A percentile compares a stretch with the other conserved stretches of the same genome.
These are phyloP conservation scores for Yamadazyma spencermartinsiae DNA, from an alignment of 1,139 yeast species.

Conservation along the genomic window DNA sequence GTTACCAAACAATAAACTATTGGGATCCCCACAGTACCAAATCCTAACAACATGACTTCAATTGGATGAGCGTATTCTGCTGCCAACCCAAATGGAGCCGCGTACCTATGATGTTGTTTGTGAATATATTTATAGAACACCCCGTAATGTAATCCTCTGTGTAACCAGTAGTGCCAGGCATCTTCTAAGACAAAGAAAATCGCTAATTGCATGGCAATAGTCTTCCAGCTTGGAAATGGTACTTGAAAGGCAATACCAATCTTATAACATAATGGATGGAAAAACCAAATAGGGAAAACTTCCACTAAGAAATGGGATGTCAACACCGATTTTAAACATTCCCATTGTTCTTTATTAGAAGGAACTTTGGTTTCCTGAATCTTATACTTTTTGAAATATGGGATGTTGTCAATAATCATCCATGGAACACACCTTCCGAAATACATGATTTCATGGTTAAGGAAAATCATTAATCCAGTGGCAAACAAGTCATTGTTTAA, in stretches of 20 bases:
- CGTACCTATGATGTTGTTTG: conserved; percentile 51
- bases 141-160: conserved; percentile 46
- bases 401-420: conserved; percentile 74
- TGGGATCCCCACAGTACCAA: conserved; percentile 51
- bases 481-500: conserved; percentile 46
- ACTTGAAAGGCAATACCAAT: conserved; percentile 39
- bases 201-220: conserved; percentile 33
- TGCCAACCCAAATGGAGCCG: conserved; percentile 51
- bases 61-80: conserved; percentile 53
- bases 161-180: conserved; percentile 51
- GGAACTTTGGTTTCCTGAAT: conserved; percentile 82
- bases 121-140: conserved; percentile 49
- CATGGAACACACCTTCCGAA: conserved; percentile 86
- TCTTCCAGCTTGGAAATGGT: conserved; percentile 39
- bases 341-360: conserved; percentile 73
- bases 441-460: conserved; percentile 76
- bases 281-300: conserved; percentile 50
- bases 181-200: conserved; percentile 47
- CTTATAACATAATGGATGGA: conserved; percentile 45
- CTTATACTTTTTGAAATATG: conserved; percentile 74
- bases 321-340: conserved; percentile 45
- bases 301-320: conserved; percentile 47
- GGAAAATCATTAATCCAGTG: conserved; percentile 75
- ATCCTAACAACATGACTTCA: conserved; percentile 45
- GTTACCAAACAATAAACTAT: conserved; percentile 41